Conservation (phyloP, 305 asterid species). For the Plantago lanceolata region DNA sequence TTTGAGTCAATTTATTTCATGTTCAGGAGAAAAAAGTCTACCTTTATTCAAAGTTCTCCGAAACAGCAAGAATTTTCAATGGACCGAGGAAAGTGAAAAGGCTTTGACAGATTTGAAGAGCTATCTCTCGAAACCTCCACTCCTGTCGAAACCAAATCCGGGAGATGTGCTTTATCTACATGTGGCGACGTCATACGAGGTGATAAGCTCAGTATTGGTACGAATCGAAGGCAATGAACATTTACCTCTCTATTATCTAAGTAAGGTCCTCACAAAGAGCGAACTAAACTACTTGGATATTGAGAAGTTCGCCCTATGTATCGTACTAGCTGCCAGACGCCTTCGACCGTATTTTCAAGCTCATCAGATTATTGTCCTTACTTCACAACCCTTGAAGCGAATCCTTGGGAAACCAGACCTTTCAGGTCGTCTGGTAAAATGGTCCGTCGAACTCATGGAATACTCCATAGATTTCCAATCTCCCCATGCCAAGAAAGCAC, state of each 20-base stretch:
- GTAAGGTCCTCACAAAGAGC: background rate
- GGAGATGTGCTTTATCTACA: background rate
- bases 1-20: background rate
- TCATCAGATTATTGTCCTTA: background rate
- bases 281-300: background rate
- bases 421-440: background rate
- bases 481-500: background rate
- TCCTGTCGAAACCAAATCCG: background rate
- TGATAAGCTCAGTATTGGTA: background rate
- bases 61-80: background rate
- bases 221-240: background rate
- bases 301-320: background rate
- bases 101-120: background rate
- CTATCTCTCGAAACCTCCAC: background rate
- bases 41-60: background rate
- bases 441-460: background rate
- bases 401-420: background rate
- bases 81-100: background rate
- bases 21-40: background rate
- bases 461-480: background rate
- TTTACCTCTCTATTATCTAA: background rate
- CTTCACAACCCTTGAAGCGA: background rate
- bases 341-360: background rate
- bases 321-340: background rate
- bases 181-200: background rate